These are phyloP conservation scores for Penicillium sp. DNA, from an alignment of 2,329 filamentous ascomycete species.

Conservation along the genomic window DNA sequence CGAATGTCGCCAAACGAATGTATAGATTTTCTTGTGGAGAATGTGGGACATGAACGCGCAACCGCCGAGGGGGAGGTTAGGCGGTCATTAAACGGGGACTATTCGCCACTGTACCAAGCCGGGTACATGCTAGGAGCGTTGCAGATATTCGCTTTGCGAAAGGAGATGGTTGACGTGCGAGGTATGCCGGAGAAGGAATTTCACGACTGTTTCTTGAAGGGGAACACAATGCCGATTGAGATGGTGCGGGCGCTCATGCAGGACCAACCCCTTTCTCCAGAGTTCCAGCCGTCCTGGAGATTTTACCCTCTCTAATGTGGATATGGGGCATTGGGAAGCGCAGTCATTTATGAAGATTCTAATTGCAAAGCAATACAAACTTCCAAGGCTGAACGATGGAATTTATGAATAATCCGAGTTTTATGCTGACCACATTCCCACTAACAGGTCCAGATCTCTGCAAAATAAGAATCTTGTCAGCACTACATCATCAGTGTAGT, in stretches of 20 bases:
- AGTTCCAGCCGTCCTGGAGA: constrained; percentile 56
- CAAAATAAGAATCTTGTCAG: constrained; percentile 3
- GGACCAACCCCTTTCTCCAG: constrained; percentile 44
- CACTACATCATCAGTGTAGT: constrained; percentile 4
- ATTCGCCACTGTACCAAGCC: constrained; percentile 62
- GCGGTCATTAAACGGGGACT: constrained; percentile 59
- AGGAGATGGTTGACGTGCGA: constrained; percentile 51
- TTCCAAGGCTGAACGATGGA: background rate
- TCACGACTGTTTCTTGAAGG: constrained; percentile 57
- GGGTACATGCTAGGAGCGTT: constrained; percentile 64
- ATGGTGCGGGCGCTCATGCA: constrained; percentile 51
- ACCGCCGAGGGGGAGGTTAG: constrained; percentile 65
- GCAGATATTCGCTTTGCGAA: constrained; percentile 57
- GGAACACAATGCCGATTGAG: constrained; percentile 46
- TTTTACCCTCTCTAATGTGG: constrained; percentile 46
- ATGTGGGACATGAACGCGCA: constrained; percentile 62
- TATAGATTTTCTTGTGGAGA: constrained; percentile 60
- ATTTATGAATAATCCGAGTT: background rate
- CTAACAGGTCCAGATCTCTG: background rate
- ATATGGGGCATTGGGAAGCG: too few species aligned
- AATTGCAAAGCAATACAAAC: background rate
- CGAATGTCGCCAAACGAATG: constrained; percentile 58
- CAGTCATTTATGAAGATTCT: too few species aligned
- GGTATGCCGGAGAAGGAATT: constrained; percentile 57
- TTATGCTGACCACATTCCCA: background rate